Evolutionary conservation across 164 flowering plant species (phyloP).

Genomic region (Vitis cinerea): DNA sequence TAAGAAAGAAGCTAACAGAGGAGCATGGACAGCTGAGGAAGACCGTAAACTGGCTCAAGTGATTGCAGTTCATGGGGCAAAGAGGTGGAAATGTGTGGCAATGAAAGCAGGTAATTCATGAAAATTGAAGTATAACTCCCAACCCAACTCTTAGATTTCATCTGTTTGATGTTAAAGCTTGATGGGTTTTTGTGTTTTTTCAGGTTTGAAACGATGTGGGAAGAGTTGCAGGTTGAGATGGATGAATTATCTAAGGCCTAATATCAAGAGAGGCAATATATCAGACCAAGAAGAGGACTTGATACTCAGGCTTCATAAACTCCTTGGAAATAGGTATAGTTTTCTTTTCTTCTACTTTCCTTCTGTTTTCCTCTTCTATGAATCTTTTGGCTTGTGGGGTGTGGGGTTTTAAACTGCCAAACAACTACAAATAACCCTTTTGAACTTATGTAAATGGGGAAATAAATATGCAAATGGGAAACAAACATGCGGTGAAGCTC

Average conservation of each 20-base stretch:
- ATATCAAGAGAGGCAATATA: constrained; percentile 39
- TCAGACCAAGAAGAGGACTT: constrained; percentile 40
- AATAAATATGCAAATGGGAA: too few species aligned
- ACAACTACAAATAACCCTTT: too few species aligned
- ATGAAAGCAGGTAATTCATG: constrained; percentile 27
- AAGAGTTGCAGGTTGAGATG: constrained; percentile 48
- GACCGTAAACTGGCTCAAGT: constrained; percentile 30
- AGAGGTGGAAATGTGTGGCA: constrained; percentile 30
- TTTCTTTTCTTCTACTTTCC: too few species aligned
- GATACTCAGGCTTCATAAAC: constrained; percentile 39
- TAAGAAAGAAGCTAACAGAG: constrained; percentile 21
- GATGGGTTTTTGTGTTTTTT: constrained; percentile 2
- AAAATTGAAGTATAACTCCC: too few species aligned
- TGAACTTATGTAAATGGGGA: too few species aligned
- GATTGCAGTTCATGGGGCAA: constrained; percentile 31
- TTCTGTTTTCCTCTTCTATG: neutral
- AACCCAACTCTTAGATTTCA: neutral
- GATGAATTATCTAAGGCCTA: constrained; percentile 42
- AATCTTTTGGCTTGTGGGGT: neutral
- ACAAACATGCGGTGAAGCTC: too few species aligned
- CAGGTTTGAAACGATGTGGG: constrained; percentile 39
- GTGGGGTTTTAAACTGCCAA: too few species aligned
- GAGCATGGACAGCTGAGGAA: constrained; percentile 41
- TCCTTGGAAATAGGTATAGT: constrained; percentile 37
- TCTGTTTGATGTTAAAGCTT: neutral